phyloP scores from a whole-genome alignment of 2,329 filamentous ascomycete genomes.

The Fusarium luffae region DNA sequence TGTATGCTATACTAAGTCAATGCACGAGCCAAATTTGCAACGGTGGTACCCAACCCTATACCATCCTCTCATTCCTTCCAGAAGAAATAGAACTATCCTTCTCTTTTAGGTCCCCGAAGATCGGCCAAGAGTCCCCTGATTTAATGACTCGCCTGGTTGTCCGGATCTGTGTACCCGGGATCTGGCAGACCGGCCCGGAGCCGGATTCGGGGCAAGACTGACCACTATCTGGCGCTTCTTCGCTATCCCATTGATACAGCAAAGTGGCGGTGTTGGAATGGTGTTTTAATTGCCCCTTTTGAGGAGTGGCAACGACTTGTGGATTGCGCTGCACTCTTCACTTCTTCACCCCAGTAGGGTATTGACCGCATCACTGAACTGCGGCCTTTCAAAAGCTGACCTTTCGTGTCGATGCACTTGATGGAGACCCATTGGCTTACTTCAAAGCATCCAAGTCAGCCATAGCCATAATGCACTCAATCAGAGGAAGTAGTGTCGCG shows the following conservation, averaged over 20 bases:
- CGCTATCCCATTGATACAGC: not conserved
- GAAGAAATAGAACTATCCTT: too few relatives aligned
- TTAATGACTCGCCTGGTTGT: not conserved
- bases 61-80: not conserved
- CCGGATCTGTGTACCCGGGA: not conserved
- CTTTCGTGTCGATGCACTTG: not conserved
- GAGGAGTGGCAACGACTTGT: not conserved
- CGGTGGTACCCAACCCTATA: not conserved
- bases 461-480: not conserved
- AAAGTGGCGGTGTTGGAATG: not conserved
- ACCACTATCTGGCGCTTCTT: not conserved
- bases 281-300: not conserved
- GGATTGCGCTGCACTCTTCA: not conserved
- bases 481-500: not conserved
- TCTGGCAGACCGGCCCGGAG: not conserved
- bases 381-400: not conserved
- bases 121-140: not conserved
- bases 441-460: not conserved
- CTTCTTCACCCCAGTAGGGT: not conserved
- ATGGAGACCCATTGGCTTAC: fast-evolving
- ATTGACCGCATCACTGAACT: not conserved
- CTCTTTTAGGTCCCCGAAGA: not conserved
- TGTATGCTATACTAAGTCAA: too few relatives aligned
- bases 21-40: too few relatives aligned
- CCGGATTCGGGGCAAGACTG: not conserved